These are phyloP conservation scores for Dalechampia spathulata DNA, from an alignment of 441 rosid species.

Conservation along the genomic window DNA sequence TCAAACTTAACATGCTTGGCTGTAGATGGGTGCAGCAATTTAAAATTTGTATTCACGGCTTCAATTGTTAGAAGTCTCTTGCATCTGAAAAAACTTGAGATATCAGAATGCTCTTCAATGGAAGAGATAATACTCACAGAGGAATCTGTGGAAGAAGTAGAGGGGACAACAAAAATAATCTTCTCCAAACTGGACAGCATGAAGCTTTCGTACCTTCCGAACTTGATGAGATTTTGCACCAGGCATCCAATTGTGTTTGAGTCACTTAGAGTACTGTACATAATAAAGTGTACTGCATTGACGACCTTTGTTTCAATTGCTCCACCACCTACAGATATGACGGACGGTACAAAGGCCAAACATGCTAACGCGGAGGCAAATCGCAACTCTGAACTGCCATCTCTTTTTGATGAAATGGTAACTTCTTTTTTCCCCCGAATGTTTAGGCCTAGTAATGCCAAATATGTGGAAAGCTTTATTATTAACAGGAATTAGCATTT, in stretches of 20 bases:
- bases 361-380: neutral
- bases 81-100: constrained; percentile 13
- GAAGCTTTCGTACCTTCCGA: neutral
- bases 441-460: too few relatives aligned
- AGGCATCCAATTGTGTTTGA: constrained; percentile 1
- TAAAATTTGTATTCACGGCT: constrained; percentile 8
- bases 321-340: neutral
- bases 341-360: neutral
- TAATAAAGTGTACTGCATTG: neutral
- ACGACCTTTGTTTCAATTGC: neutral
- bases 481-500: neutral
- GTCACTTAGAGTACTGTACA: neutral
- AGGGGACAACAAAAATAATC: neutral
- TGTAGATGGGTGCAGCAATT: neutral
- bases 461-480: neutral
- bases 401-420: constrained; percentile 6
- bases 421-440: neutral
- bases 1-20: neutral
- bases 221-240: constrained; percentile 2
- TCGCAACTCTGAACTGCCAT: neutral
- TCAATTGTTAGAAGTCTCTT: constrained; percentile 1
- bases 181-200: neutral
- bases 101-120: neutral
- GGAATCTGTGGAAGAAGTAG: neutral
- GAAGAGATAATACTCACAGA: constrained; percentile 6